These are phyloP conservation scores for Yamadazyma triangularis DNA, from an alignment of 1,139 yeast genomes.

Conservation along the genomic window DNA sequence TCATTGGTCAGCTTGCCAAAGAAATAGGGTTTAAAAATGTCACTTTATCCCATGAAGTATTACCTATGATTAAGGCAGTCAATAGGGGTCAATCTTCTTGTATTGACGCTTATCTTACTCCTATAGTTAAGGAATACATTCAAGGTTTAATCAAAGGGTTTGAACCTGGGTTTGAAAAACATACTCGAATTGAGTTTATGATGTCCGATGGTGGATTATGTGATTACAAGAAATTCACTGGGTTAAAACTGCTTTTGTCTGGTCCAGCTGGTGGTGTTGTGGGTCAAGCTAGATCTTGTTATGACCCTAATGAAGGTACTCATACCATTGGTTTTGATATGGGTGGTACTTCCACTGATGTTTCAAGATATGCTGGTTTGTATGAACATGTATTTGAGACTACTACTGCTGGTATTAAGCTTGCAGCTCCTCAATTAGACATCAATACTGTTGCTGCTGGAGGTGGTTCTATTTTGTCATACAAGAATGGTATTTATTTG, in stretches of 20 bases:
- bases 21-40: slow-evolving; percentile 53
- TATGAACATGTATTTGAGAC: slow-evolving; percentile 51
- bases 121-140: slow-evolving; percentile 62
- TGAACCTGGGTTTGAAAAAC: slow-evolving; percentile 33
- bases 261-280: slow-evolving; percentile 67
- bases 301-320: slow-evolving; percentile 30
- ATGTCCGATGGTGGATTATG: slow-evolving; percentile 58
- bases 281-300: slow-evolving; percentile 51
- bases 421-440: slow-evolving; percentile 55
- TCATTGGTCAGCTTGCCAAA: slow-evolving; percentile 53
- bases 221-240: slow-evolving; percentile 43
- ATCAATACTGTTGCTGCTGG: slow-evolving; percentile 61
- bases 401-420: slow-evolving; percentile 50
- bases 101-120: slow-evolving; percentile 77
- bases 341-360: slow-evolving; percentile 63
- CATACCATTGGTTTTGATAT: slow-evolving; percentile 56
- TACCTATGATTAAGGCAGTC: slow-evolving; percentile 73
- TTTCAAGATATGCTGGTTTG: slow-evolving; percentile 38
- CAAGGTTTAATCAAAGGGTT: slow-evolving; percentile 59
- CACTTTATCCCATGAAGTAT: slow-evolving; percentile 62
- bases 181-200: slow-evolving; percentile 44
- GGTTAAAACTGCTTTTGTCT: slow-evolving; percentile 47
- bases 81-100: slow-evolving; percentile 70
- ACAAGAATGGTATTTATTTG: slow-evolving; percentile 46
- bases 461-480: slow-evolving; percentile 49